Evolutionary conservation across 2,329 filamentous ascomycete species (phyloP).

Genomic region (Parastagonospora nodorum): DNA sequence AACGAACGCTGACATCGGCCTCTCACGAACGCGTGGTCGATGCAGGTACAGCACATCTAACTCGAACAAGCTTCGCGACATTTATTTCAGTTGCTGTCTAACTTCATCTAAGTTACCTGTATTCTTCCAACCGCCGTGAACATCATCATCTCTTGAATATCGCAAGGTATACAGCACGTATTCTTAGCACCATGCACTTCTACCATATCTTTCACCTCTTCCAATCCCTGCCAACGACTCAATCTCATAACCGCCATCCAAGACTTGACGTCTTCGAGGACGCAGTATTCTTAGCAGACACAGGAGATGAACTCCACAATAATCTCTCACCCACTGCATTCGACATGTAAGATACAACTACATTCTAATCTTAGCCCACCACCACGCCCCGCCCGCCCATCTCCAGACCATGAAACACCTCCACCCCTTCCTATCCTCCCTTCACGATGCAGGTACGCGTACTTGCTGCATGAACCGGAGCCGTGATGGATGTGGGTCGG

Average conservation of each 20-base stretch:
- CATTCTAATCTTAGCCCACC: conserved; percentile 12
- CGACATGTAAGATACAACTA: too few relatives aligned
- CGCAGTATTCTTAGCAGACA: too few relatives aligned
- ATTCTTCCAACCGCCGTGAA: background rate
- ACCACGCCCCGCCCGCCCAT: too few relatives aligned
- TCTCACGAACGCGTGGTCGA: conserved; percentile 1
- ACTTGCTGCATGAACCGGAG: too few relatives aligned
- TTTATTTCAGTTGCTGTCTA: background rate
- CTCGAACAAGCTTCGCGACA: background rate
- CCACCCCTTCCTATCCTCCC: background rate
- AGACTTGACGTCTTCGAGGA: too few relatives aligned
- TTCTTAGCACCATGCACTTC: conserved; percentile 1
- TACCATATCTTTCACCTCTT: too few relatives aligned
- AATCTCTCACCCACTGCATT: too few relatives aligned
- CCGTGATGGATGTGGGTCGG: too few relatives aligned
- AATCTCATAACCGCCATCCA: too few relatives aligned
- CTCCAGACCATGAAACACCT: background rate
- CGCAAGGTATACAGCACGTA: too few relatives aligned
- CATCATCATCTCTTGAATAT: background rate
- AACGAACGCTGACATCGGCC: background rate
- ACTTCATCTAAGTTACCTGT: background rate
- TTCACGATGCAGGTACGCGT: conserved; percentile 9
- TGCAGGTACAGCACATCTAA: background rate
- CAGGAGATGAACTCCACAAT: too few relatives aligned
- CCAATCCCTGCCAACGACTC: too few relatives aligned